Conservation (phyloP, 2,329 filamentous ascomycete genomes). For the Orbilia brochopaga region DNA sequence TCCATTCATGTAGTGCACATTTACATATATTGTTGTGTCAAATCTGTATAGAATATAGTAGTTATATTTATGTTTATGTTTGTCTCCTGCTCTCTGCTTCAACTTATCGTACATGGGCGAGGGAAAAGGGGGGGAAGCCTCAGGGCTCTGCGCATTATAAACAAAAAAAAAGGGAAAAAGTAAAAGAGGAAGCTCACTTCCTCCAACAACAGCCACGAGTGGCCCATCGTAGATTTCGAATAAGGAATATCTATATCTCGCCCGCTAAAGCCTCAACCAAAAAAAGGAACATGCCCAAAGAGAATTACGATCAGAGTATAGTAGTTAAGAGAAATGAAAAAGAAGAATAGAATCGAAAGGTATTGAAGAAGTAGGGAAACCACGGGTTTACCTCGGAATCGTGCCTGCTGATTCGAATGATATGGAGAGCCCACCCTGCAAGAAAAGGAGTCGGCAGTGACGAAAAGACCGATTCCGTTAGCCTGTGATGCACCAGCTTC, state of each 20-base stretch:
- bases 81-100: neutral
- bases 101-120: constrained; percentile 10
- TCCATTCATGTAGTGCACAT: too few relatives aligned
- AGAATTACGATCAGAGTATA: neutral
- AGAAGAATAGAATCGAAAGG: neutral
- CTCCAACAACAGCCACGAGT: neutral
- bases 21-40: too few relatives aligned
- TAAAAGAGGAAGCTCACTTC: too few relatives aligned
- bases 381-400: constrained; percentile 22
- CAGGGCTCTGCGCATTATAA: neutral
- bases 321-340: neutral
- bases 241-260: neutral
- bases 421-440: constrained; percentile 11
- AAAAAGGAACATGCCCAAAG: neutral
- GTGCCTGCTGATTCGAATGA: constrained; percentile 34
- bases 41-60: neutral
- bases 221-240: neutral
- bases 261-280: neutral
- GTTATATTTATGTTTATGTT: neutral
- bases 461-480: neutral
- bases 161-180: neutral
- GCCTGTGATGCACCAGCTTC: neutral
- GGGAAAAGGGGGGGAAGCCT: neutral
- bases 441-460: constrained; percentile 13
- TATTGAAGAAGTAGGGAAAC: constrained; percentile 6